Evolutionary conservation across 176 grass and related monocot genomes (phyloP).

Genomic region (Pontederia crassipes): DNA sequence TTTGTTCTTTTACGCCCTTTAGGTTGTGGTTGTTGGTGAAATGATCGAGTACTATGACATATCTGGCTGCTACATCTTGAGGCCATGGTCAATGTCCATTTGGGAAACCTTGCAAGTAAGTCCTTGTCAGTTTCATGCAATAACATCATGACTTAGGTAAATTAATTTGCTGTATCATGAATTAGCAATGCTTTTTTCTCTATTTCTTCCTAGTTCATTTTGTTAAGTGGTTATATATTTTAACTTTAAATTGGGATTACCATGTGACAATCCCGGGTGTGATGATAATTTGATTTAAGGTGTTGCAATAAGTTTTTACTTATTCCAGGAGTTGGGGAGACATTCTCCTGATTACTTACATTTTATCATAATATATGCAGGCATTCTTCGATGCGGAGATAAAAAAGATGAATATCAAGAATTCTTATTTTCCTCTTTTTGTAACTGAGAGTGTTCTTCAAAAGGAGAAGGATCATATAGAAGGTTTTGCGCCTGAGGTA

Average conservation of each 20-base stretch:
- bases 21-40: slow-evolving; percentile 89
- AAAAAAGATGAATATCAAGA: slow-evolving; percentile 80
- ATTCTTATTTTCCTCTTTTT: slow-evolving; percentile 89
- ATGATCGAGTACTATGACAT: slow-evolving; percentile 99
- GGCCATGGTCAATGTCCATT: slow-evolving; percentile 82
- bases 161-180: no score
- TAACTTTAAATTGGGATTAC: no score
- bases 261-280: no score
- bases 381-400: slow-evolving; percentile 91
- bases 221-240: no score
- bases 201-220: no score
- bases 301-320: no score
- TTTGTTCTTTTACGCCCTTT: background rate
- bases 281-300: no score
- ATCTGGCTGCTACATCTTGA: slow-evolving; percentile 88
- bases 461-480: slow-evolving; percentile 95
- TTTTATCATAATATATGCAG: slow-evolving; percentile 29
- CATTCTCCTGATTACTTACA: no score
- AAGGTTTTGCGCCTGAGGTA: slow-evolving; percentile 98
- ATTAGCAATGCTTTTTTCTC: no score
- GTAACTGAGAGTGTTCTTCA: slow-evolving; percentile 95
- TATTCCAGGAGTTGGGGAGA: no score
- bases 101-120: slow-evolving; percentile 77
- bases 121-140: background rate
- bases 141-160: no score